Evolutionary conservation across 2,329 filamentous ascomycete genomes (phyloP).

Genomic region (Metarhizium album): DNA sequence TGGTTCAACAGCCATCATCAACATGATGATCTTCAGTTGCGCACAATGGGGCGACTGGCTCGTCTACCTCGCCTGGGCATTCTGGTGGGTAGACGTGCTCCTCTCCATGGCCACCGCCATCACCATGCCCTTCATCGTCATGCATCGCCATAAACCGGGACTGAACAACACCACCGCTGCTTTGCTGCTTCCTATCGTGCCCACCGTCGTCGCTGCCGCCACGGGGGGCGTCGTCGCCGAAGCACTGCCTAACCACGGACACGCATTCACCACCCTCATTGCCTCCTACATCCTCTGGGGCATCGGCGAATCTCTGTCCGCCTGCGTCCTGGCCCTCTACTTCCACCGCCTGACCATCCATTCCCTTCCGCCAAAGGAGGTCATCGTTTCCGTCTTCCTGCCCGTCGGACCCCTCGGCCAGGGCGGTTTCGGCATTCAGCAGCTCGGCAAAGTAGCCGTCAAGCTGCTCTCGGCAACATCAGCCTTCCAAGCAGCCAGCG

Average conservation of each 20-base stretch:
- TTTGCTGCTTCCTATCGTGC: conserved; percentile 55
- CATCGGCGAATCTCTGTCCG: conserved; percentile 46
- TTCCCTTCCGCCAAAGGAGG: conserved; percentile 54
- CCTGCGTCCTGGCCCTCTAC: conserved; percentile 55
- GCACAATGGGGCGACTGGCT: conserved; percentile 51
- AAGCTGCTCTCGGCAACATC: conserved; percentile 26
- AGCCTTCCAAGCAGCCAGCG: conserved; percentile 33
- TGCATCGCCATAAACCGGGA: conserved; percentile 32
- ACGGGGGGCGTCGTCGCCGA: conserved; percentile 53
- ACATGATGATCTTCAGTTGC: conserved; percentile 52
- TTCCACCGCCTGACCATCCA: conserved; percentile 58
- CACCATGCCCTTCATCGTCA: conserved; percentile 46
- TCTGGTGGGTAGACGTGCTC: conserved; percentile 48
- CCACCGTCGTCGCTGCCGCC: conserved; percentile 54
- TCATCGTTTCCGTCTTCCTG: conserved; percentile 57
- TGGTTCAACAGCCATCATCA: conserved; percentile 39
- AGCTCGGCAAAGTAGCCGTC: conserved; percentile 38
- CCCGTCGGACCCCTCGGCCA: conserved; percentile 58
- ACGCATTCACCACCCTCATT: conserved; percentile 52
- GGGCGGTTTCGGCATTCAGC: conserved; percentile 48
- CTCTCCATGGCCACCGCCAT: conserved; percentile 43
- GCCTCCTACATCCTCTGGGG: conserved; percentile 60
- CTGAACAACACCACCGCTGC: conserved; percentile 52
- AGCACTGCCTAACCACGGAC: conserved; percentile 41
- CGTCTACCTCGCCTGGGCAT: conserved; percentile 41